Evolutionary conservation across 2,329 filamentous ascomycete genomes (phyloP).

Genomic region (Didymella keratinophila): DNA sequence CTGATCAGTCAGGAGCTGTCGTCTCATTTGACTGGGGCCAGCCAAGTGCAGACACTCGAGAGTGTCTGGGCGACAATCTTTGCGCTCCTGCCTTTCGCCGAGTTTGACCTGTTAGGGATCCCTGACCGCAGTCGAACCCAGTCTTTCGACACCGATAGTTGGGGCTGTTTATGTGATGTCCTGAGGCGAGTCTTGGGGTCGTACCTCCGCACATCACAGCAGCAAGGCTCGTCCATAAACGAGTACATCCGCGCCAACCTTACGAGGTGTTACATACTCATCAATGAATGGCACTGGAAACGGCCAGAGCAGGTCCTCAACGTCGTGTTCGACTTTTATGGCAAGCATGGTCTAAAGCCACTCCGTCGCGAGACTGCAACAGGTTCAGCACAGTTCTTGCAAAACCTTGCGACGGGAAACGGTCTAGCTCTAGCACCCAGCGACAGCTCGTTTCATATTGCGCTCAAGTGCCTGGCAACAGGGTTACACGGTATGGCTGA

Average conservation of each 20-base stretch:
- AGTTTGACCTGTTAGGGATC: constrained; percentile 61
- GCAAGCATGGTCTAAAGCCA: constrained; percentile 60
- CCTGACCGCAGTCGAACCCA: constrained; percentile 53
- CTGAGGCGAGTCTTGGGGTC: constrained; percentile 57
- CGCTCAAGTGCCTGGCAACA: constrained; percentile 64
- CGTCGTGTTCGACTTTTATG: constrained; percentile 67
- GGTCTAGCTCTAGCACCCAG: constrained; percentile 54
- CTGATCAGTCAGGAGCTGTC: constrained; percentile 50
- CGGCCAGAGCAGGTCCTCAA: constrained; percentile 63
- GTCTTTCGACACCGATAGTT: constrained; percentile 55
- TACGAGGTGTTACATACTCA: constrained; percentile 61
- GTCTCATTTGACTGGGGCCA: constrained; percentile 24
- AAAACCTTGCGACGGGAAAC: constrained; percentile 56
- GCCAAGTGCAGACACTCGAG: constrained; percentile 47
- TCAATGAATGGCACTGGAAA: constrained; percentile 65
- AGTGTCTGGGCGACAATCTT: constrained; percentile 57
- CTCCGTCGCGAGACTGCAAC: constrained; percentile 60
- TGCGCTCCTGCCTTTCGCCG: constrained; percentile 61
- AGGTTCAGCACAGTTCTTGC: constrained; percentile 63
- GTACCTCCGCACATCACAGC: constrained; percentile 54
- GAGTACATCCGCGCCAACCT: constrained; percentile 62
- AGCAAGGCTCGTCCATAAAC: constrained; percentile 58
- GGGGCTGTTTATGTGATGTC: constrained; percentile 58
- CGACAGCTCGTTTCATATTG: constrained; percentile 66
- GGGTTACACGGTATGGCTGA: constrained; percentile 58